phyloP scores from a whole-genome alignment of 2,329 filamentous ascomycete species.

The Epicoccum sorghinum region DNA sequence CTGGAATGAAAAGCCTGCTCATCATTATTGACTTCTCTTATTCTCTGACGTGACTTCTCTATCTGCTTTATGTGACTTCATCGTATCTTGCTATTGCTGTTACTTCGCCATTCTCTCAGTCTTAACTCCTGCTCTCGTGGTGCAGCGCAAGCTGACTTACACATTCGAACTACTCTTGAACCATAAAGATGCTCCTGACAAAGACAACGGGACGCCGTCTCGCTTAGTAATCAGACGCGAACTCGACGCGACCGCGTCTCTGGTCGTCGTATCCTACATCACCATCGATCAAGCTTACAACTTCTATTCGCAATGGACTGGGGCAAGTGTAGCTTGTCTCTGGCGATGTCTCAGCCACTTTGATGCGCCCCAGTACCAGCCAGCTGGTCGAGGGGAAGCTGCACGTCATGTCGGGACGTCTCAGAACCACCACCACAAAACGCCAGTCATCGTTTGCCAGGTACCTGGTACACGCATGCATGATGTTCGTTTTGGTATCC shows the following conservation, averaged over 20 bases:
- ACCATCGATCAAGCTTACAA: background rate
- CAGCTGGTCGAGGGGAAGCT: constrained; percentile 6
- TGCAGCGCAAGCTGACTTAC: too few species aligned
- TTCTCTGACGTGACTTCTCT: too few species aligned
- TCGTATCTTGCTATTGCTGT: too few species aligned
- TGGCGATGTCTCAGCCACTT: constrained; percentile 7
- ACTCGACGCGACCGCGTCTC: background rate
- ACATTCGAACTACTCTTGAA: too few species aligned
- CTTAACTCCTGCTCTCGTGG: too few species aligned
- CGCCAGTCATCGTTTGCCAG: constrained; percentile 10
- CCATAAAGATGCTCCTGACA: too few species aligned
- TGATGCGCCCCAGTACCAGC: constrained; percentile 6
- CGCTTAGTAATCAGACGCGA: constrained; percentile 1
- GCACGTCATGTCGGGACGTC: constrained; percentile 4
- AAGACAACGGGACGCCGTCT: too few species aligned
- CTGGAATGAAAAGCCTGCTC: too few species aligned
- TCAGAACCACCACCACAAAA: constrained; percentile 2
- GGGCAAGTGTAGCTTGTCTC: background rate
- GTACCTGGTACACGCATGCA: constrained; percentile 15
- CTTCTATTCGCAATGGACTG: background rate
- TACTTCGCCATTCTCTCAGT: too few species aligned
- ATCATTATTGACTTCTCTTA: too few species aligned
- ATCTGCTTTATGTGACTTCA: too few species aligned
- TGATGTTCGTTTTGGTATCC: background rate
- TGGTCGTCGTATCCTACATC: background rate